Base-by-base conservation (phyloP, 1,284 basidiomycete species). In the Veloboletus limbatus region DNA sequence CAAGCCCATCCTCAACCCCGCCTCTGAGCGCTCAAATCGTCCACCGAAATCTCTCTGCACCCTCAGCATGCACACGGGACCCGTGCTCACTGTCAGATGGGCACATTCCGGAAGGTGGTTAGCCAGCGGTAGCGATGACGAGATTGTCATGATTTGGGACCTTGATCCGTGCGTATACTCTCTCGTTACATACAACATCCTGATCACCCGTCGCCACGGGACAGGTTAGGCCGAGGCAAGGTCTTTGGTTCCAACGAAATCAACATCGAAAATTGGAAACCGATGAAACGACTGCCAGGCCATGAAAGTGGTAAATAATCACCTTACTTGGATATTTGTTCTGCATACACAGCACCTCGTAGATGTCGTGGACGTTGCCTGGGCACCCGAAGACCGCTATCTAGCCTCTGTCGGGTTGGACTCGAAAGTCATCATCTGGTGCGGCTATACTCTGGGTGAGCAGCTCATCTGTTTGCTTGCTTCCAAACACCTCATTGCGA, bases 221-320 rank as follows among this genome's bases (percentile, higher is more conserved):
- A 43, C 55, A 93, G 90, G 20, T 77, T 77, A 31, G 85, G 88
- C 21, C 82, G 82, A 44, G 91, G 92, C 14, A 88, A 88, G 63
- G 83, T 94, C 3, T 97, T 91, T 81, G 93, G 94, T 3, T 87
- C 89, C 18, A 90, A 93, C 56, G 93, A 96, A 62, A 80, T 93
- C 51, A 97, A 96, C 63, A 80, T 97, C n/a, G 97, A 99, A 69
- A 91, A 88, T 27, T 99, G 96, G 96, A 96, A 95, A 63, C 90
- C 94, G 3, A 68, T 95, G 57, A 91, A 92, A 52, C 79, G 95
- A 34, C 72, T 99, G 3, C 89, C 92, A 21, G 97, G 93, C 0
- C 96, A 99, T 65, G 89, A 92, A 52, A 94, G 92, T 57, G 92
- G 92, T 92, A 37, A 35, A 8, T 31, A 13, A 67, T 65, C 26